phyloP scores from a whole-genome alignment of 2,329 filamentous ascomycete genomes.

The Sporothrix euskadiensis region DNA sequence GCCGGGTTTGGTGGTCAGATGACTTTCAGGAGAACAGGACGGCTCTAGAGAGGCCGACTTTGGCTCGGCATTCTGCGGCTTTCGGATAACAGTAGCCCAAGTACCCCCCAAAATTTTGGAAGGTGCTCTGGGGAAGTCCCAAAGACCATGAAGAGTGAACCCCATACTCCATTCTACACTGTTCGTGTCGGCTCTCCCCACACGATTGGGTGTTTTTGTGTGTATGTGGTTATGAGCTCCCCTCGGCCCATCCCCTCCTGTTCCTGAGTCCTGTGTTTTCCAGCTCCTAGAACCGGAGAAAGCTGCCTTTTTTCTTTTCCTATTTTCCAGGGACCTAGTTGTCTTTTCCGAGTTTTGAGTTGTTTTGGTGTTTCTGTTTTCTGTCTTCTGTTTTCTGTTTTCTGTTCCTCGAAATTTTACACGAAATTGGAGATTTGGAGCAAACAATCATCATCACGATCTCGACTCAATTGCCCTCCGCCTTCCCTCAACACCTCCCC shows the following conservation, averaged over 20 bases:
- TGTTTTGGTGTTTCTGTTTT: background rate
- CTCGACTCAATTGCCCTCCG: background rate
- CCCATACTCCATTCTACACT: background rate
- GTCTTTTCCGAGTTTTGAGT: background rate
- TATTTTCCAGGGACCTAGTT: slow-evolving; percentile 5
- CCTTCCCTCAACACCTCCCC: background rate
- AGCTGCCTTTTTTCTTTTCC: background rate
- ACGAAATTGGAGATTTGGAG: slow-evolving; percentile 22
- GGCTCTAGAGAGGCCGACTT: background rate
- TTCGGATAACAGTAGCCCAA: slow-evolving; percentile 26
- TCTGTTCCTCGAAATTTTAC: background rate
- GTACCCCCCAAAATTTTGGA: background rate
- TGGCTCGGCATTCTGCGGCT: slow-evolving; percentile 29
- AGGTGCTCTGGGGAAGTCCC: slow-evolving; percentile 4
- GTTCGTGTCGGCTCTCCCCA: background rate
- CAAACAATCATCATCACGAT: background rate
- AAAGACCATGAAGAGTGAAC: background rate
- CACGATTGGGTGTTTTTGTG: background rate
- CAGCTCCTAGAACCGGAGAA: background rate
- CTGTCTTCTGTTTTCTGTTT: background rate
- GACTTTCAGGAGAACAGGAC: background rate
- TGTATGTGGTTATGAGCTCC: background rate
- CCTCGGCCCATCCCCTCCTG: background rate
- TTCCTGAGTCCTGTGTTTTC: background rate
- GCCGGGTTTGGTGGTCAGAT: background rate